phyloP scores from a whole-genome alignment of 768 basidiomycete species.

The Hemileccinum impolitum region DNA sequence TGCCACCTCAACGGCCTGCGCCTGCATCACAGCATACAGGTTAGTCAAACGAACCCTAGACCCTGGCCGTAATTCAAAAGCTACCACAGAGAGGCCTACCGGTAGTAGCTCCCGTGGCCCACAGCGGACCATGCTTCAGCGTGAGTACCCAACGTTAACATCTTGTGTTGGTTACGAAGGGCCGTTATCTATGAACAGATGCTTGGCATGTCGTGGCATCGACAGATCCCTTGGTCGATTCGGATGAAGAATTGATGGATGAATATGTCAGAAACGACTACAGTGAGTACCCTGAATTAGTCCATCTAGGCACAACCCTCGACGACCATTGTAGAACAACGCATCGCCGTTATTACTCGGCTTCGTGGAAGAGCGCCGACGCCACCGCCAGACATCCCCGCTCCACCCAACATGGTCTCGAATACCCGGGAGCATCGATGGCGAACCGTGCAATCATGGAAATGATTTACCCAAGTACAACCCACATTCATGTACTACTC shows the following conservation, averaged over 20 bases:
- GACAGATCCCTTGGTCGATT: slow-evolving; percentile 65
- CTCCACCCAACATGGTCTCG: slow-evolving; percentile 6
- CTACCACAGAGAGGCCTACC: slow-evolving; percentile 16
- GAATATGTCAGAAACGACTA: slow-evolving; percentile 64
- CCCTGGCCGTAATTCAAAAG: slow-evolving; percentile 2
- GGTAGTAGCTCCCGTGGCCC: slow-evolving; percentile 16
- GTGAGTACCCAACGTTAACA: slow-evolving; percentile 25
- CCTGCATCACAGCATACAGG: slow-evolving; percentile 16
- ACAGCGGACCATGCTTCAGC: slow-evolving; percentile 45
- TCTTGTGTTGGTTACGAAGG: background rate
- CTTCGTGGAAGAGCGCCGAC: slow-evolving; percentile 50
- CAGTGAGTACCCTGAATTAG: slow-evolving; percentile 39
- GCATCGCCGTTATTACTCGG: slow-evolving; percentile 49
- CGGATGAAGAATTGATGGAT: slow-evolving; percentile 68
- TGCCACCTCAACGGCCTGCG: slow-evolving; percentile 28
- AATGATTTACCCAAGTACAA: slow-evolving; percentile 12
- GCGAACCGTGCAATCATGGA: slow-evolving; percentile 38
- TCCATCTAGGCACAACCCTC: background rate
- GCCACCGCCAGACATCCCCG: slow-evolving; percentile 34
- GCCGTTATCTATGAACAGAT: slow-evolving; percentile 40
- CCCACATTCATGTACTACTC: too few relatives aligned
- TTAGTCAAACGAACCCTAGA: slow-evolving; percentile 11
- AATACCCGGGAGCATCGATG: slow-evolving; percentile 34
- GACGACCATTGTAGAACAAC: slow-evolving; percentile 38
- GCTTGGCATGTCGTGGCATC: slow-evolving; percentile 67